Evolutionary conservation across 75 land plant species (phyloP).

Genomic region (Azolla pinnata): DNA sequence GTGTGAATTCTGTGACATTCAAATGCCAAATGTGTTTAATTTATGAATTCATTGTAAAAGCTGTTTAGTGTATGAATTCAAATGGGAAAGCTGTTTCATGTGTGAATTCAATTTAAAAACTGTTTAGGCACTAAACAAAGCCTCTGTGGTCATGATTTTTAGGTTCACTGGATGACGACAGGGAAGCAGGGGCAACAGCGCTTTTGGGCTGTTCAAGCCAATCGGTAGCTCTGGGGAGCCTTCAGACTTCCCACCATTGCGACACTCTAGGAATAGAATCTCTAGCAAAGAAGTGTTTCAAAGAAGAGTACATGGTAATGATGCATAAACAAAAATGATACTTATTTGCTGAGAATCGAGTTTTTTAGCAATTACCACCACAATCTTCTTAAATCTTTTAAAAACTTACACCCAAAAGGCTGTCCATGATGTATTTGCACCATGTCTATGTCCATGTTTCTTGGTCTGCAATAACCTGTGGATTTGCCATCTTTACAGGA

Average conservation of each 20-base stretch:
- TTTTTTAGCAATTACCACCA: background rate
- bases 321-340: background rate
- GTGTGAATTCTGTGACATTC: background rate
- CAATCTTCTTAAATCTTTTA: too few relatives aligned
- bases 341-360: background rate
- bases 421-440: background rate
- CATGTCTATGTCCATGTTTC: background rate
- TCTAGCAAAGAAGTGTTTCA: slow-evolving; percentile 36
- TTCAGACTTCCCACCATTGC: slow-evolving; percentile 36
- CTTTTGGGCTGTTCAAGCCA: slow-evolving; percentile 13
- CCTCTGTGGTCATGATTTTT: background rate
- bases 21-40: background rate
- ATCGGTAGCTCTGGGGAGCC: slow-evolving; percentile 11
- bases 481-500: slow-evolving; percentile 33
- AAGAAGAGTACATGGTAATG: slow-evolving; percentile 53
- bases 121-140: background rate
- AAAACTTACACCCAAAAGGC: too few relatives aligned
- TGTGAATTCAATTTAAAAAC: too few relatives aligned
- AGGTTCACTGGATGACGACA: background rate
- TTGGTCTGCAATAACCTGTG: slow-evolving; percentile 3
- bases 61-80: background rate
- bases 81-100: background rate
- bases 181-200: background rate
- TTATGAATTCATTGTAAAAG: background rate
- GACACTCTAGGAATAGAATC: slow-evolving; percentile 30